A percentile compares a stretch with the other conserved stretches of the same genome.
Conservation (phyloP, 345 rosid genomes). For the Gossypium arboreum region DNA sequence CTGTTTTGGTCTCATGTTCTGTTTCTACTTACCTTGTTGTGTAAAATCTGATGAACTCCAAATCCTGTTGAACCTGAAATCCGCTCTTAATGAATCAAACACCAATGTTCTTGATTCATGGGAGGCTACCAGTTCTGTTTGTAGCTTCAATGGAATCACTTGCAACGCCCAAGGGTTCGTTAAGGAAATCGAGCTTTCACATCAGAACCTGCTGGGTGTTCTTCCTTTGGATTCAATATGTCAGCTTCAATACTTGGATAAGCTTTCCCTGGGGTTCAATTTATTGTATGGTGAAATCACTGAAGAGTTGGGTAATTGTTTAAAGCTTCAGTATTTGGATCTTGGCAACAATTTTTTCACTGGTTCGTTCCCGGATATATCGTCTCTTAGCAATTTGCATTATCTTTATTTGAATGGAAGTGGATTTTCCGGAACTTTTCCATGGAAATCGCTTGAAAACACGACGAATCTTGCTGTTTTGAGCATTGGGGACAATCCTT, state of each 20-base stretch:
- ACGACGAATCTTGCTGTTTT: slow-evolving; percentile 43
- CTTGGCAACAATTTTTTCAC: slow-evolving; percentile 68
- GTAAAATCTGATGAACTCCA: slow-evolving; percentile 55
- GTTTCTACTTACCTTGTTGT: slow-evolving; percentile 22
- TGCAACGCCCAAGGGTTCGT: slow-evolving; percentile 44
- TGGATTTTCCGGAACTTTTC: slow-evolving; percentile 61
- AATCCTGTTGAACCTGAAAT: slow-evolving; percentile 41
- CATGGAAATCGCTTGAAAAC: slow-evolving; percentile 62
- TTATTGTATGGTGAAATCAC: slow-evolving; percentile 40
- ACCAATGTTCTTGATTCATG: slow-evolving; percentile 47
- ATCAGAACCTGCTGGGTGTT: slow-evolving; percentile 35
- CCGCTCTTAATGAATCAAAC: slow-evolving; percentile 32
- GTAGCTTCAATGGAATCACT: slow-evolving; percentile 59
- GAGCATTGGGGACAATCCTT: slow-evolving; percentile 67
- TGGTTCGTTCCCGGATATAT: slow-evolving; percentile 57
- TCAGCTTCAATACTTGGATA: slow-evolving; percentile 49
- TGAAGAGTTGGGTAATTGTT: slow-evolving; percentile 44
- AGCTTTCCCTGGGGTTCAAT: slow-evolving; percentile 70
- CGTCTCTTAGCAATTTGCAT: slow-evolving; percentile 46
- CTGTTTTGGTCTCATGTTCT: slow-evolving; percentile 27
- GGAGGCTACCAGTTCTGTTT: slow-evolving; percentile 30
- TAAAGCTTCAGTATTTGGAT: slow-evolving; percentile 57
- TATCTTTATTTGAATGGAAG: slow-evolving; percentile 54
- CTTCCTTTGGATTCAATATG: slow-evolving; percentile 56
- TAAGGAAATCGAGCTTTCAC: slow-evolving; percentile 63